Base-by-base conservation (phyloP, 345 rosid species). In the Heritiera littoralis region DNA sequence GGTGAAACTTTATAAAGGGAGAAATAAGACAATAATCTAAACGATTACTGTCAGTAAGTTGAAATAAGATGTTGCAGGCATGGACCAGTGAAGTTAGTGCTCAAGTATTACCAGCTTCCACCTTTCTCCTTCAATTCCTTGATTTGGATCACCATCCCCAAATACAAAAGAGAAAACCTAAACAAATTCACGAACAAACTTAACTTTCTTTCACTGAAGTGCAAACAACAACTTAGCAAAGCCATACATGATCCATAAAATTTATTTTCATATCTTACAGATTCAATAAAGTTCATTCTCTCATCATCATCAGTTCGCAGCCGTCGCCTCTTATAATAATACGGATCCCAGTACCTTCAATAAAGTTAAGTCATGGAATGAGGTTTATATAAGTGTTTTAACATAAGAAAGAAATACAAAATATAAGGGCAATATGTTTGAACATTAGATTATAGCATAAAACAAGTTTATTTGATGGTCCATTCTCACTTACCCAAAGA, bases 121-220 rank as follows among this genome's bases (percentile, higher is more conserved):
- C 87, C 99, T 92, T 84, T 96, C 92, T 90, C 94, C 97, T 91
- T 94, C 99, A 80, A 92, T 89, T 87, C 95, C 98, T 89, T 89
- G 92, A 89, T 96, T 94, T 78, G 99, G 98, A 82, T 96, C 97
- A 70, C 99, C 97, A 80, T 96, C 99, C 43, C 99, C 99, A 85
- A 96, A 96, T 17, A 96, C 99, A 86, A 94, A 96, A 17, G 98
- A 96, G 90, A 96, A 96, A 80, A 96, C 93, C 99, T 96, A 82
- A 32, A 11, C 56, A 68, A 66, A 13, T 49, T 82, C 82, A 61
- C 77, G 52, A 55, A 55, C 40, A 32, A 76, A 67, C 12, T 43
- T 69, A 76, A 49, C 17, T 65, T 48, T 77, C 32, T 65, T 51
- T 52, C 38, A n/a, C 56, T 67, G 51, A 67, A 66, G 23, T n/a